Evolutionary conservation across 2,329 filamentous ascomycete species (phyloP).

Genomic region (Ambrosiella beaveri): DNA sequence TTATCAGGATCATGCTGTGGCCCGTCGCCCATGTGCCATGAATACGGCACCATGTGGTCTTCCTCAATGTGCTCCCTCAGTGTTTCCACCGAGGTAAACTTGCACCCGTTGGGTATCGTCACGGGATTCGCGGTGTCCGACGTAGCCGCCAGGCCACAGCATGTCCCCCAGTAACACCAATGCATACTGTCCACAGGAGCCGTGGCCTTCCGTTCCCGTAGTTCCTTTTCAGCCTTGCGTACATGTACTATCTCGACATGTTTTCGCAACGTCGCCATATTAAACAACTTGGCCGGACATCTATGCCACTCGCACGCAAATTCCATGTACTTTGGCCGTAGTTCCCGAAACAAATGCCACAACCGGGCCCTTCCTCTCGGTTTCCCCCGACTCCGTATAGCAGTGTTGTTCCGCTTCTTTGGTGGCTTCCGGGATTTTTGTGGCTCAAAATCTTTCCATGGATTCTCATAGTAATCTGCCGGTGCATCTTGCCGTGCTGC

Average conservation of each 20-base stretch:
- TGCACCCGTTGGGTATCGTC: neutral
- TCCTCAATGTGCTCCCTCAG: constrained; percentile 36
- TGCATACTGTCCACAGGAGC: neutral
- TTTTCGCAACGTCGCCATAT: constrained; percentile 38
- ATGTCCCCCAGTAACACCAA: constrained; percentile 21
- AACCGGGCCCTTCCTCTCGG: neutral
- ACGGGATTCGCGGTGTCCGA: neutral
- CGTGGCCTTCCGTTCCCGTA: neutral
- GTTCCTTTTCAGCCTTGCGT: constrained; percentile 1
- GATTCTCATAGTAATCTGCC: neutral
- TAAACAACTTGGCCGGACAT: constrained; percentile 44
- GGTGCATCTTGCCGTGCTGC: neutral
- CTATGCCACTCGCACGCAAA: constrained; percentile 43
- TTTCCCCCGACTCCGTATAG: neutral
- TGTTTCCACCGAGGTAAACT: constrained; percentile 15
- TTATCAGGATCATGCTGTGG: constrained; percentile 17
- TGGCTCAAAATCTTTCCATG: neutral
- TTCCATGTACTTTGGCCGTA: constrained; percentile 28
- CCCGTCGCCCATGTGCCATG: constrained; percentile 45
- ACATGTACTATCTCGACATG: constrained; percentile 37
- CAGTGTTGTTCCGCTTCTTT: neutral
- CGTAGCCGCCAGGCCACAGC: constrained; percentile 10
- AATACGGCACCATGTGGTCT: constrained; percentile 33
- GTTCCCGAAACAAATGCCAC: constrained; percentile 22
- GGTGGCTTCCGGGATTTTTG: neutral